Evolutionary conservation across 1,284 basidiomycete species (phyloP), one percentile per base, ranked within the genome.

Genomic region (Naganishia albida): DNA sequence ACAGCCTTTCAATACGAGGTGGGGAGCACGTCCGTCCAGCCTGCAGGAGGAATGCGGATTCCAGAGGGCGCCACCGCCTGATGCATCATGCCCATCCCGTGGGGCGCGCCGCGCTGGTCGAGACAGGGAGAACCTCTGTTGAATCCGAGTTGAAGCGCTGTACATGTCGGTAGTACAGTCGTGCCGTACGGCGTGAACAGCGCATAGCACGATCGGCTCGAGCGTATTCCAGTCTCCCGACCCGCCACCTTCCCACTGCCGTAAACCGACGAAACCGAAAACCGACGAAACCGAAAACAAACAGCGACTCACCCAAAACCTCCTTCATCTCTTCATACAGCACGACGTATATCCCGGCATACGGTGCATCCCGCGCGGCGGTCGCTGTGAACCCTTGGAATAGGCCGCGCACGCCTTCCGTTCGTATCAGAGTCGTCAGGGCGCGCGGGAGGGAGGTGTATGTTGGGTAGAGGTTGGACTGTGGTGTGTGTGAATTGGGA

Each of bases 271-370:
- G 81, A 81, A 10, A 80, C 81, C 20, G 26, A 39, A 18, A 12
- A 25, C 7, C 12, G 12, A 34, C 34, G 18, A 68, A 16, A 79
- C 67, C 16, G 57, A 64, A 10, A 71, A 77, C 79, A 63, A 38
- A 26, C 20, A 4, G 38, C 15, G 15, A 71, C 83, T 72, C 74
- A 88, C 89, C 82, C 4, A 85, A 80, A 69, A 90, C 83, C 46
- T 83, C 82, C 75, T 94, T 94, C 69, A 88, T 85, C 50, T 85
- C 85, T 77, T 97, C 95, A 76, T 99, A 99, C 60, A 89, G 86
- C 0, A 93, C 86, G 20, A 98, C 84, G 72, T 97, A 99, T 8
- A 99, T 77, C 0, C 95, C 95, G 0, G 95, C 94, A 72, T 97
- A 95, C 0, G 95, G 96, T 2, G 95, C 95, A 75, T 99, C 95